Base-by-base conservation (phyloP, 495 filamentous ascomycete genomes). In the Thermochaetoides thermophila region DNA sequence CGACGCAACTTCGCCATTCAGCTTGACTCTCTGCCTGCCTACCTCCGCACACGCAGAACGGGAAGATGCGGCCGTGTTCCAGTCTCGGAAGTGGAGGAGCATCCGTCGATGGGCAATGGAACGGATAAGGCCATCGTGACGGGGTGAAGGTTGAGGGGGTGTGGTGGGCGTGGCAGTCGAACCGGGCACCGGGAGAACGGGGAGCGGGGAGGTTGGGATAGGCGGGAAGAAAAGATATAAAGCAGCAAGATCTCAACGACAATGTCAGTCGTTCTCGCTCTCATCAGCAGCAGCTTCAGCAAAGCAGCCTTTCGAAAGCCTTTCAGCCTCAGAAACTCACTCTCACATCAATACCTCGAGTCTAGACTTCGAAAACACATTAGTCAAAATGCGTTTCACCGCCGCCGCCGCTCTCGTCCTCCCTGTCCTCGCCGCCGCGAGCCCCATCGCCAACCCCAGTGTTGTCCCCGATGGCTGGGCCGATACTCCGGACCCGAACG, bases 311-410 rank as follows among this genome's bases (percentile, higher is more conserved):
- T 40, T 47, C 38, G 18, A 14, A 7, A 29, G 12, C 36, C 24
- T 10, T 31, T 17, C 31, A 39, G 22, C 20, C 35, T 32, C 38
- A 16, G 12, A 12, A 23, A 21, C 40, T 39, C 32, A 24, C 6
- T 11, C 21, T 6, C 6, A 24, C 21, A 24, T 22, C 17, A 18
- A 31, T 18, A 27, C 29, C 15, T 25, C 35, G 26, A 21, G 31
- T 34, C 20, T 31, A 12, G 23, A 43, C 38, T 27, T 28, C 12
- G 15, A 25, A 6, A 25, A 30, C 24, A 21, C 29, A 45, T 14
- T 31, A 32, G 35, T 45, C 53, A 65, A 42, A 36, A 69, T 68
- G 66, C 56, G 60, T 44, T 57, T 48, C n/a, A n/a, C n/a, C n/a
- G n/a, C n/a, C n/a, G n/a, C n/a, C 43, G 40, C 55, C 48, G 26